Evolutionary conservation across 2,329 filamentous ascomycete species (phyloP), one percentile per base, ranked within the genome.

Genomic region (Apiospora aurea): DNA sequence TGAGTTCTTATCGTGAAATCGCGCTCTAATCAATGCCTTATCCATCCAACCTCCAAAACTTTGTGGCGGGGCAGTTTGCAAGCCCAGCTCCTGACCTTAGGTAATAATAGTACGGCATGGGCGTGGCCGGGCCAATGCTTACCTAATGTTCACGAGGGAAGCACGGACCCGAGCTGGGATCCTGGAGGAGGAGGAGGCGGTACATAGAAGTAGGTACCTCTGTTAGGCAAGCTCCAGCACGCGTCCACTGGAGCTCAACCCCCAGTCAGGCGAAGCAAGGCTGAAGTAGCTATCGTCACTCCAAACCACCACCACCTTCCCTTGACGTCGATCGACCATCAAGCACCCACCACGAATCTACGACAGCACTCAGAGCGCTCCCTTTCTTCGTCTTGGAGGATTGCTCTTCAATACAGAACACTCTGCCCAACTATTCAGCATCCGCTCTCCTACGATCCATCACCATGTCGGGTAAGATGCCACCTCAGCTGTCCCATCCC

Each of bases 321-420:
- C 34, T 64, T 64, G 57, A 64, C 57, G 57, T 64, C 57, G 41
- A 38, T 8, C 34, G 57, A 64, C 57, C 34, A 41, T 64, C 57
- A 64, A 64, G 34, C 57, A 64, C 34, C 57, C 34, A 64, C 18
- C 57, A 38, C 57, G 57, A 64, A n/a, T 41, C 34, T 38, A 64
- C 57, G 57, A 64, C 57, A 64, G 34, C 57, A 64, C 13, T 14
- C 18, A 64, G 14, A 41, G 57, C 57, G 18, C n/a, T 24, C 4
- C 16, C 18, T 41, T 41, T 41, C 21, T n/a, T 21, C n/a, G 34
- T 64, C n/a, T 11, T 10, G 34, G 6, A 41, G 29, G 41, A 41
- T 6, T 11, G 34, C 77, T 75, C 79, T 85, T 86, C 79, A 79
- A 89, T 89, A 87, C 88, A 87, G 82, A 86, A 87, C 87, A 72